Base-by-base conservation (phyloP, 805 yeast genomes). In the Saccharomycopsis fermentans region DNA sequence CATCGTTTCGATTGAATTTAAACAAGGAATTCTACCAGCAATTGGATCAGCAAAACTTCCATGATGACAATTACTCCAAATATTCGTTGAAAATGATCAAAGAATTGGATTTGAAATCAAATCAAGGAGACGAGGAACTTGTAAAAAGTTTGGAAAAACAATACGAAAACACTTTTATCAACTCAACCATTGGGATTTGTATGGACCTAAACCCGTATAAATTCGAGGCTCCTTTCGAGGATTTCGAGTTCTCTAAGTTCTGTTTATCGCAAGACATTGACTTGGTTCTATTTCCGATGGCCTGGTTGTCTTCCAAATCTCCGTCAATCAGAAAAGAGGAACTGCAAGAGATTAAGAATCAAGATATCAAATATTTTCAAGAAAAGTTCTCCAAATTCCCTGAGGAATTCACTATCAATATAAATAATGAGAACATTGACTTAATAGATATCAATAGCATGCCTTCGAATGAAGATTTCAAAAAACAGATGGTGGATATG, bases 191-290 rank as follows among this genome's bases (percentile, higher is more conserved):
- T 57, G 98, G 97, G 0, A 90, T 91, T 5, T 91, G 98, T 68
- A 91, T 91, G 97, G 98, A 91, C 71, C 70, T 91, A 62, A 90
- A 88, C 68, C 96, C 97, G 0, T 86, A 87, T 69, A 77, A 87
- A 67, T 91, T 91, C 69, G 74, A 80, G 62, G 90, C 96, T 1
- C 90, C 95, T 0, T 90, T 89, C 70, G 74, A 77, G 39, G 76
- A 74, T 27, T 89, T 79, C 67, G 97, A 91, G 69, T 88, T 87
- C 69, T 77, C 91, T 0, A 68, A 70, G 32, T 74, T 75, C 56
- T 82, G 87, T 59, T 67, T 73, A 21, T 64, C 70, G 0, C 76
- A 81, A 51, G 65, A 73, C 11, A 80, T 81, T 0, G 75, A 80
- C 36, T 70, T 91, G 58, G 74, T 88, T 0, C 67, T 91, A 14